Evolutionary conservation across 139 green algal genomes (phyloP).

Genomic region (Penium margaritaceum): DNA sequence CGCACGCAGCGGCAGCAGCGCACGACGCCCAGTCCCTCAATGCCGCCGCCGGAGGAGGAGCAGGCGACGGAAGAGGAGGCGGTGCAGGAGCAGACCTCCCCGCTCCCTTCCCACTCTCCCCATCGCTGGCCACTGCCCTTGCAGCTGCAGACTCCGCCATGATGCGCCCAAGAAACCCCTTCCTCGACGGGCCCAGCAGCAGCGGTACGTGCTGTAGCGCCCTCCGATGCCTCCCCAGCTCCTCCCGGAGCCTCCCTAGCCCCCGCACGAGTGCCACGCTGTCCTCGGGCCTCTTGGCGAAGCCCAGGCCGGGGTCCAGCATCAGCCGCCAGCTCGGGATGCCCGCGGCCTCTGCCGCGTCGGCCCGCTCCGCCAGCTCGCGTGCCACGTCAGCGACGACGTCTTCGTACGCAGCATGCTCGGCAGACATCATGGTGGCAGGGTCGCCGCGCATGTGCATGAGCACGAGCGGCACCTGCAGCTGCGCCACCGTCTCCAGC

Average conservation of each 20-base stretch:
- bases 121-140: too few species aligned
- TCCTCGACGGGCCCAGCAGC: conserved; percentile 39
- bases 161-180: conserved; percentile 44
- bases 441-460: conserved; percentile 92
- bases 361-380: conserved; percentile 18
- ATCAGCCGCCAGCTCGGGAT: conserved; percentile 40
- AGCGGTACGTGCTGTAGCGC: conserved; percentile 20
- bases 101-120: too few species aligned
- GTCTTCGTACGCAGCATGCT: conserved; percentile 23
- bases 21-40: conserved; percentile 28
- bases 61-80: too few species aligned
- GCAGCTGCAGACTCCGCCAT: too few species aligned
- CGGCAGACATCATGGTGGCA: conserved; percentile 63
- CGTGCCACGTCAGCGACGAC: conserved; percentile 24
- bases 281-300: conserved; percentile 30
- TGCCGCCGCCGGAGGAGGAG: too few species aligned
- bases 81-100: too few species aligned
- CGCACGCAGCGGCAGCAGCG: conserved; percentile 18
- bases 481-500: conserved; percentile 61
- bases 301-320: conserved; percentile 45
- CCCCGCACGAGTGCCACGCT: conserved; percentile 28
- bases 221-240: not conserved
- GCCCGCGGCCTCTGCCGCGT: conserved; percentile 22
- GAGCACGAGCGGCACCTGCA: conserved; percentile 80
- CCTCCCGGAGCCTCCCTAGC: conserved; percentile 5